These are phyloP conservation scores for Amanita pallidorosea DNA, from an alignment of 768 basidiomycete genomes.

Conservation along the genomic window DNA sequence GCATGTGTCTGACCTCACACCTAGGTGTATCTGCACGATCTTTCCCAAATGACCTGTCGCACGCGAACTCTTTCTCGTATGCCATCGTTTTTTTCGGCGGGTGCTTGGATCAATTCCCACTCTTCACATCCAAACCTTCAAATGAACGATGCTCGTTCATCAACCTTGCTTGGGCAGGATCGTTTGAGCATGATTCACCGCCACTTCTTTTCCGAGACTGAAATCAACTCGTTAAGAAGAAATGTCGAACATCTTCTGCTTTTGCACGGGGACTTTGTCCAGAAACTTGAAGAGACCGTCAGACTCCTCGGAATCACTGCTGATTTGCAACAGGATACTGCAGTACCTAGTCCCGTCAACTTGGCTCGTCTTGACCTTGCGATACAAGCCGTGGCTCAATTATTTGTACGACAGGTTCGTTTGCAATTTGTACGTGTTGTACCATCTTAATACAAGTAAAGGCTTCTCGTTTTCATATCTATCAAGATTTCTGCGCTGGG, in stretches of 20 bases:
- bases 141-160: conserved; percentile 12
- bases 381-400: conserved; percentile 39
- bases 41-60: conserved; percentile 38
- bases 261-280: conserved; percentile 59
- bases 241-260: conserved; percentile 60
- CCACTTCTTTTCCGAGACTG: conserved; percentile 44
- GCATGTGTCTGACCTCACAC: conserved; percentile 1
- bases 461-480: conserved; percentile 67
- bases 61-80: conserved; percentile 25
- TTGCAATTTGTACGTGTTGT: conserved; percentile 1
- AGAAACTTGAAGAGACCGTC: conserved; percentile 38
- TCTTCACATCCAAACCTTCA: conserved; percentile 20
- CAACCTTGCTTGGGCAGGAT: conserved; percentile 19
- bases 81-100: conserved; percentile 30
- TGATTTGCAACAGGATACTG: conserved; percentile 13
- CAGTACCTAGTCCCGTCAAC: conserved; percentile 9
- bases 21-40: conserved; percentile 56
- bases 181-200: conserved; percentile 24
- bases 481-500: conserved; percentile 80
- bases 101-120: conserved; percentile 35
- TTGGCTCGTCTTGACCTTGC: conserved; percentile 29
- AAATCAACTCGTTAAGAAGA: conserved; percentile 49
- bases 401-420: conserved; percentile 49
- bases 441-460: conserved; percentile 18
- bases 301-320: conserved; percentile 40